A percentile compares a stretch with the other conserved stretches of the same genome.
These are phyloP conservation scores for Marasmius tenuissimus DNA, from an alignment of 1,284 basidiomycete genomes.

Conservation along the genomic window DNA sequence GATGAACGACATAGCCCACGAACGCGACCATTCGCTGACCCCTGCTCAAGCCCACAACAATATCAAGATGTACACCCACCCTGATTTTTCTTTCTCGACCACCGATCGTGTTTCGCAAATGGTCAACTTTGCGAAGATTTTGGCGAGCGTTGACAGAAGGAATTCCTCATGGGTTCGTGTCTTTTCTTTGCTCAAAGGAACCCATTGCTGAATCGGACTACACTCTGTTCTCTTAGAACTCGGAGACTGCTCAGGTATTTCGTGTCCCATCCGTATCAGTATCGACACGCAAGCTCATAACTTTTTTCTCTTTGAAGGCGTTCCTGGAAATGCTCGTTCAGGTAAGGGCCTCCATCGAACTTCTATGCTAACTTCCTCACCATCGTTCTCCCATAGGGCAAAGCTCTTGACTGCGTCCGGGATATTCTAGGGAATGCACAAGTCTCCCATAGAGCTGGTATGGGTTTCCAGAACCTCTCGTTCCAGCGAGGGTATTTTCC, in stretches of 20 bases:
- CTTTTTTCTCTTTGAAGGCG: background rate
- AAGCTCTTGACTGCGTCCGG: constrained; percentile 3
- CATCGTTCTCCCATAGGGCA: constrained; percentile 4
- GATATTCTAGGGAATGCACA: constrained; percentile 43
- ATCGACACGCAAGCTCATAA: background rate
- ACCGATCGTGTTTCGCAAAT: constrained; percentile 31
- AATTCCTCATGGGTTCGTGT: constrained; percentile 53
- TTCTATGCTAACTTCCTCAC: background rate
- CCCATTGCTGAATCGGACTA: background rate
- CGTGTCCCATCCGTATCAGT: background rate
- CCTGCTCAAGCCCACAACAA: constrained; percentile 52
- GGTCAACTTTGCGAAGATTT: constrained; percentile 47
- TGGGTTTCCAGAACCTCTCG: constrained; percentile 39
- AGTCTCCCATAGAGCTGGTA: constrained; percentile 38
- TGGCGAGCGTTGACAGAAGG: constrained; percentile 46
- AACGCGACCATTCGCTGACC: constrained; percentile 27
- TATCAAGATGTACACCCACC: constrained; percentile 44
- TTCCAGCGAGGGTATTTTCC: constrained; percentile 64
- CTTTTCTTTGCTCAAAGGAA: background rate
- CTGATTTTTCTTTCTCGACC: constrained; percentile 43
- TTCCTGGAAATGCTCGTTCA: constrained; percentile 12
- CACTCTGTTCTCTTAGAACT: background rate
- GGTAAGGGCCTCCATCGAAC: background rate
- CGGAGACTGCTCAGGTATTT: constrained; percentile 9
- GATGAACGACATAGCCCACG: constrained; percentile 33